Base-by-base conservation (phyloP, 106 monocot genomes). In the Dendrobium catenatum region DNA sequence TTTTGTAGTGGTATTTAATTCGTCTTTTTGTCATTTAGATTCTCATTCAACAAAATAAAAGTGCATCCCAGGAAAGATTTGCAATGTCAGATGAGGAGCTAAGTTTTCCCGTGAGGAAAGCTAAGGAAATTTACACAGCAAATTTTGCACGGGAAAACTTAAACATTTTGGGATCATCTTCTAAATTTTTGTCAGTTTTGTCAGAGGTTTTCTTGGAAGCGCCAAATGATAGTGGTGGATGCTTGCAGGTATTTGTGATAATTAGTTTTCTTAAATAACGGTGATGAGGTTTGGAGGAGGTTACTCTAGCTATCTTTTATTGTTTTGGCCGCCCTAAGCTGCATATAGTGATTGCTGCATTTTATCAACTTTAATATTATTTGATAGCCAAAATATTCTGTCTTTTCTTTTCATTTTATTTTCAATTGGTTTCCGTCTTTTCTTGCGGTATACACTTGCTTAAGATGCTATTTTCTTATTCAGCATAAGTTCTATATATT, bases 1-100 rank as follows among this genome's bases (percentile, higher is more conserved):
- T 77, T 20, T 42, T 82, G 1, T 42, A 11, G 9, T 9, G 19
- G 22, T 15, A 3, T 76, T 70, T 64, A 64, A n/a, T 73, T 33
- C n/a, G 46, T 47, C 15, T 26, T 84, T 72, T 82, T 80, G 44
- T 26, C 31, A 9, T 84, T 41, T 83, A 96, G 96, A 84, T 89
- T 87, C 82, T 97, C n/a, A 89, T 97, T 78, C 85, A 86, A 78
- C 94, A 97, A 78, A 97, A 97, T 68, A 92, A 75, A 64, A 77
- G 44, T 72, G 75, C 80, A 49, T 51, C 81, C 61, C 78, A 77
- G 54, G 80, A 78, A 72, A 55, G 88, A n/a, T 64, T 77, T 54
- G 24, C 68, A 33, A 54, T 70, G 15, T 4, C 80, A 42, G 83
- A 87, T 82, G 83, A 86, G 86, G 90, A 94, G 55, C 19, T 88